phyloP scores from a whole-genome alignment of 1,284 basidiomycete species.

The Ceratobasidium sp. region DNA sequence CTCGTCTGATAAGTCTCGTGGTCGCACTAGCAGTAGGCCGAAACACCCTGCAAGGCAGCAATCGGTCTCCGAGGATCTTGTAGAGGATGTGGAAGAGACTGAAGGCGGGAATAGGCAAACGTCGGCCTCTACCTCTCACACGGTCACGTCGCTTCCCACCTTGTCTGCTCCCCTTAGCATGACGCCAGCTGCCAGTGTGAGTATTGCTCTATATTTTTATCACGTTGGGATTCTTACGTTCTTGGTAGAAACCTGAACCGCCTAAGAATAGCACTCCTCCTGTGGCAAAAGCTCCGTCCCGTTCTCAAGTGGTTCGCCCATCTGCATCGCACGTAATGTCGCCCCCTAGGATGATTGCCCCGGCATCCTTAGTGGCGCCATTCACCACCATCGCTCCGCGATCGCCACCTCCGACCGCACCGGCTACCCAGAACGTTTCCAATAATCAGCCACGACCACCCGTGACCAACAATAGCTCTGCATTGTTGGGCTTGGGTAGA shows the following conservation, averaged over 20 bases:
- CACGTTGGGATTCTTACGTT: not conserved
- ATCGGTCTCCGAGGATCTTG: slow-evolving; percentile 30
- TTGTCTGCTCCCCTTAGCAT: slow-evolving; percentile 9
- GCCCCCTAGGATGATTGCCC: slow-evolving; percentile 32
- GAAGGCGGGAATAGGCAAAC: slow-evolving; percentile 27
- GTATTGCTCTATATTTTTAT: not conserved
- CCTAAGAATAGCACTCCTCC: not conserved
- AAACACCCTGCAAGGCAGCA: slow-evolving; percentile 20
- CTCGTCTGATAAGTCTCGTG: slow-evolving; percentile 29
- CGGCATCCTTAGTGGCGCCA: slow-evolving; percentile 22
- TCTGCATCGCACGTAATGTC: not conserved
- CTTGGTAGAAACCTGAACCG: not conserved
- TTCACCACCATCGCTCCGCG: slow-evolving; percentile 25
- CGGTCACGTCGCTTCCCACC: slow-evolving; percentile 24
- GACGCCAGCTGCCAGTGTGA: slow-evolving; percentile 28
- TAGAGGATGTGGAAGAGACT: slow-evolving; percentile 26
- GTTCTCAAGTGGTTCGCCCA: not conserved
- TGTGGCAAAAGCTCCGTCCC: slow-evolving; percentile 10
- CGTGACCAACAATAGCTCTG: slow-evolving; percentile 31
- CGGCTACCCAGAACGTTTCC: not conserved
- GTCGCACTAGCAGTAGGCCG: not conserved
- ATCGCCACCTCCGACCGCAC: not conserved
- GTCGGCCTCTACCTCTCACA: slow-evolving; percentile 38
- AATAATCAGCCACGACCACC: not conserved
- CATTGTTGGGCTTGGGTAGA: slow-evolving; percentile 31